These are phyloP conservation scores for Fusarium bulbicola DNA, from an alignment of 2,329 filamentous ascomycete species.

Conservation along the genomic window DNA sequence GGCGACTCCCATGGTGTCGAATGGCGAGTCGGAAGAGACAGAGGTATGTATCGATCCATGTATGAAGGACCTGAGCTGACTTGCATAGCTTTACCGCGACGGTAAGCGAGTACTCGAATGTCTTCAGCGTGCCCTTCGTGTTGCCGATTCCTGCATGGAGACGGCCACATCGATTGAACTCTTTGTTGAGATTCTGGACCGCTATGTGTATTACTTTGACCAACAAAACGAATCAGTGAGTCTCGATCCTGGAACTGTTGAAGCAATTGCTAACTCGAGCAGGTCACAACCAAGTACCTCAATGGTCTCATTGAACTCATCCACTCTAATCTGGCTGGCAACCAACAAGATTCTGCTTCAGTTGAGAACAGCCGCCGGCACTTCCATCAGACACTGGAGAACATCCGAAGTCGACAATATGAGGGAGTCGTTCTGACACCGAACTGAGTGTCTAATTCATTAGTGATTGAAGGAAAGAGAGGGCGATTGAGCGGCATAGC, in stretches of 20 bases:
- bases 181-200: constrained; percentile 97
- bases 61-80: constrained; percentile 30
- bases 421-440: constrained; percentile 85
- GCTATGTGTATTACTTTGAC: constrained; percentile 99
- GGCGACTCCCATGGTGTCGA: constrained; percentile 83
- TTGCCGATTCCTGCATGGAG: constrained; percentile 99
- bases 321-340: constrained; percentile 91
- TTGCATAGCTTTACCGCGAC: constrained; percentile 86
- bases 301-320: constrained; percentile 98
- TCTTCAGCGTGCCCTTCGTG: constrained; percentile 90
- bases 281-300: constrained; percentile 94
- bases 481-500: constrained; percentile 28
- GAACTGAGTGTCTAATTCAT: constrained; percentile 44
- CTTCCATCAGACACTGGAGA: constrained; percentile 93
- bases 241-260: neutral
- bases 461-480: constrained; percentile 2
- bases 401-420: constrained; percentile 90
- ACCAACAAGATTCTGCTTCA: constrained; percentile 80
- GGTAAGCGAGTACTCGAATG: constrained; percentile 97
- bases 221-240: constrained; percentile 94
- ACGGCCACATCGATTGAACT: constrained; percentile 96
- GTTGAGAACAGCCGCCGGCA: constrained; percentile 92
- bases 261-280: constrained; percentile 20
- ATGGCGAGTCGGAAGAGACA: constrained; percentile 82
- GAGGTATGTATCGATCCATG: constrained; percentile 65